Conservation (phyloP, 768 basidiomycete genomes). For the Tylopilus plumbeoviolaceoides region DNA sequence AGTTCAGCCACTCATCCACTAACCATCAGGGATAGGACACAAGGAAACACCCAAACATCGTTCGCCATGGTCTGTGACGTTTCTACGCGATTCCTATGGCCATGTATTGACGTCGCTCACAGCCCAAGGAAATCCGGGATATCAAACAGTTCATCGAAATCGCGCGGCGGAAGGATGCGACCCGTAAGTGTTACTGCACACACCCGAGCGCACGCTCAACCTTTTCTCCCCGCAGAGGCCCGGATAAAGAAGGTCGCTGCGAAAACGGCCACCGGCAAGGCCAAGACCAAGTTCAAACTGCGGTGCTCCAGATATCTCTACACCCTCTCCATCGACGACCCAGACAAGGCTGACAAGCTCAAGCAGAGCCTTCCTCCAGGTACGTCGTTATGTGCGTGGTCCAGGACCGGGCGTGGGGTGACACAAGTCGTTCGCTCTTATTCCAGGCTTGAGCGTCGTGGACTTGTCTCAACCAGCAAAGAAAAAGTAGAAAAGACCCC, state of each 20-base stretch:
- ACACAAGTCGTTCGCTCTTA: background rate
- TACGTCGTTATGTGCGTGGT: conserved; percentile 36
- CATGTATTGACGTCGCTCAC: conserved; percentile 7
- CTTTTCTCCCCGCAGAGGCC: conserved; percentile 55
- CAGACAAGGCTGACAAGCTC: conserved; percentile 98
- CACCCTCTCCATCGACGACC: conserved; percentile 93
- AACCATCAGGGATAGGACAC: background rate
- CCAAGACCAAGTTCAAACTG: conserved; percentile 96
- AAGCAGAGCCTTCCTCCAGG: conserved; percentile 93
- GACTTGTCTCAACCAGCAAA: conserved; percentile 60
- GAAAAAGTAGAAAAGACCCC: conserved; percentile 56
- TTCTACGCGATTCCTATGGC: background rate
- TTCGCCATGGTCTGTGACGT: conserved; percentile 27
- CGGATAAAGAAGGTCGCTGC: conserved; percentile 94
- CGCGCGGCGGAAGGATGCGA: conserved; percentile 95
- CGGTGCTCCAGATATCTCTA: conserved; percentile 95
- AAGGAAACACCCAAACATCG: conserved; percentile 10
- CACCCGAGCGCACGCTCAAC: background rate
- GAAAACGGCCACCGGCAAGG: conserved; percentile 64
- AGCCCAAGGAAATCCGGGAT: conserved; percentile 98
- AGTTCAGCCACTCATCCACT: conserved; percentile 29
- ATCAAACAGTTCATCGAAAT: conserved; percentile 99
- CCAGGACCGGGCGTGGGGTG: background rate
- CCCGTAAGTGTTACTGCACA: conserved; percentile 56
- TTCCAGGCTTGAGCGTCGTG: conserved; percentile 63